Evolutionary conservation across 345 rosid genomes (phyloP).

Genomic region (Citrus trifoliata): DNA sequence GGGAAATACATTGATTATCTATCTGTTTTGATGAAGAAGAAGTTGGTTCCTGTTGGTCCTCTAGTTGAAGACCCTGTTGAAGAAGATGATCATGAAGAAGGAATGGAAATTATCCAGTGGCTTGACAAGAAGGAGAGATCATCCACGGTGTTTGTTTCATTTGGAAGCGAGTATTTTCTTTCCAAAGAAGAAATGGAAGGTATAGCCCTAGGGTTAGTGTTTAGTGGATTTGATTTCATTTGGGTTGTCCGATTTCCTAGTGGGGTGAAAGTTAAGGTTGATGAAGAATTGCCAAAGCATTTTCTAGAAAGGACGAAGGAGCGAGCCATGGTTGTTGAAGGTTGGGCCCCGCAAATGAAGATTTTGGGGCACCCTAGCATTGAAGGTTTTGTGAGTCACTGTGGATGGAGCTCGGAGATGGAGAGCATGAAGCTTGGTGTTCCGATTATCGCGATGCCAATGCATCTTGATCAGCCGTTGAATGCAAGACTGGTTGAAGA

Average conservation of each 20-base stretch:
- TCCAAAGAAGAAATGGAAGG: slow-evolving; percentile 27
- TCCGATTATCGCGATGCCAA: slow-evolving; percentile 35
- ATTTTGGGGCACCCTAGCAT: slow-evolving; percentile 21
- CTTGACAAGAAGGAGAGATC: slow-evolving; percentile 17
- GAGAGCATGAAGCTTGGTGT: slow-evolving; percentile 33
- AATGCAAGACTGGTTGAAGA: slow-evolving; percentile 31
- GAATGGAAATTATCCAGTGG: slow-evolving; percentile 23
- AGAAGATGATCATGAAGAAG: background rate
- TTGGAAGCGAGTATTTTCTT: slow-evolving; percentile 38
- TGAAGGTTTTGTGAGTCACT: slow-evolving; percentile 40
- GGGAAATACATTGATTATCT: slow-evolving; percentile 33
- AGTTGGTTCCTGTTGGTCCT: slow-evolving; percentile 32
- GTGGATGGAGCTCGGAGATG: slow-evolving; percentile 43
- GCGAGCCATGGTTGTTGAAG: slow-evolving; percentile 25
- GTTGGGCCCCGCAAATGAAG: slow-evolving; percentile 37
- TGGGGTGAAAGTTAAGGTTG: slow-evolving; percentile 8
- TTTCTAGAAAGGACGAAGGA: slow-evolving; percentile 23
- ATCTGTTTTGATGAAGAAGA: slow-evolving; percentile 19
- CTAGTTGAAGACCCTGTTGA: slow-evolving; percentile 18
- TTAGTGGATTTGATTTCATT: slow-evolving; percentile 30
- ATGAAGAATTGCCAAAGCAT: slow-evolving; percentile 28
- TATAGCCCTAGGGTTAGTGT: slow-evolving; percentile 37
- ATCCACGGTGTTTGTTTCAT: slow-evolving; percentile 34
- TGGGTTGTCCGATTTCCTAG: slow-evolving; percentile 32
- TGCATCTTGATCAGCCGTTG: slow-evolving; percentile 33